These are phyloP conservation scores for Xylaria nigripes DNA, from an alignment of 495 filamentous ascomycete genomes.

Conservation along the genomic window DNA sequence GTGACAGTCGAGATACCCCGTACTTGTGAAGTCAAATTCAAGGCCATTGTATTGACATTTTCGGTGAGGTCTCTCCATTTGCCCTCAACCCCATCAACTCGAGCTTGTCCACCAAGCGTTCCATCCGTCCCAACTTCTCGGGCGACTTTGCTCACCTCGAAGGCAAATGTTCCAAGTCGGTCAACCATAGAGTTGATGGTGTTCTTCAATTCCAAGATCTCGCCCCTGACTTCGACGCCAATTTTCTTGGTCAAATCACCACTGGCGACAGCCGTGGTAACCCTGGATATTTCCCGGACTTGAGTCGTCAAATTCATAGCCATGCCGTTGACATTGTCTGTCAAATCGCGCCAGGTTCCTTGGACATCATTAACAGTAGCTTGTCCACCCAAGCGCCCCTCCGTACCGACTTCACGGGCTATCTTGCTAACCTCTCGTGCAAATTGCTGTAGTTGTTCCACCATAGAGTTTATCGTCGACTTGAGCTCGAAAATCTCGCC, in stretches of 20 bases:
- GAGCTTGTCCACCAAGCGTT: slow-evolving; percentile 88
- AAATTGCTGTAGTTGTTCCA: slow-evolving; percentile 94
- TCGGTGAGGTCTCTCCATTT: slow-evolving; percentile 99
- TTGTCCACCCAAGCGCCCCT: slow-evolving; percentile 90
- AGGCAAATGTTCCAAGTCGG: slow-evolving; percentile 89
- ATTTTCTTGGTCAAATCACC: slow-evolving; percentile 96
- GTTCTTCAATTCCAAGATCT: slow-evolving; percentile 90
- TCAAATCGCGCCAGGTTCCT: slow-evolving; percentile 94
- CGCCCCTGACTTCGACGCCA: slow-evolving; percentile 88
- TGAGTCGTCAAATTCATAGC: slow-evolving; percentile 97
- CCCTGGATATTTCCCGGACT: slow-evolving; percentile 95
- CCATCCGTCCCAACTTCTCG: slow-evolving; percentile 97
- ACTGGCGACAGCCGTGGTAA: slow-evolving; percentile 91
- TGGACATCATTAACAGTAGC: slow-evolving; percentile 96
- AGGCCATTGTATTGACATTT: slow-evolving; percentile 92
- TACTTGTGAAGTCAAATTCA: slow-evolving; percentile 82
- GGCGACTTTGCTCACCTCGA: slow-evolving; percentile 97
- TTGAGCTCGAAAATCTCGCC: slow-evolving; percentile 95
- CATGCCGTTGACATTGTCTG: slow-evolving; percentile 98
- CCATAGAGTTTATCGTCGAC: slow-evolving; percentile 98
- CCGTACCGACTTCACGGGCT: slow-evolving; percentile 92
- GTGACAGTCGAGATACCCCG: slow-evolving; percentile 95
- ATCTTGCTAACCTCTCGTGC: slow-evolving; percentile 97
- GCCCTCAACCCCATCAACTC: slow-evolving; percentile 95
- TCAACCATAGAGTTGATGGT: slow-evolving; percentile 99